These are phyloP conservation scores for Candida sp. DNA, from an alignment of 1,139 yeast genomes.

Conservation along the genomic window DNA sequence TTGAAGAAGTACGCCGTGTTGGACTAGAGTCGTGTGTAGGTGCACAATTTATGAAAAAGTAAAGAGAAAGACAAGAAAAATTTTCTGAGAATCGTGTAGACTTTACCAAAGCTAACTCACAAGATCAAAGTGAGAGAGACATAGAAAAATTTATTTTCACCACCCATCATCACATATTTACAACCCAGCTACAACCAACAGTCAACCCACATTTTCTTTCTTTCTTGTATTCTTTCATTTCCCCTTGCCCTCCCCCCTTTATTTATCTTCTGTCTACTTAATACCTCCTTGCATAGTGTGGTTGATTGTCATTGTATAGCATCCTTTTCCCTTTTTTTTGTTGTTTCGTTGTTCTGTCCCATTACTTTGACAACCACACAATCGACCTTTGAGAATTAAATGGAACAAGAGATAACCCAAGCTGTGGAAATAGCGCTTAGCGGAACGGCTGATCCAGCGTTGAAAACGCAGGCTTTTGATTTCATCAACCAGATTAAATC, in stretches of 20 bases:
- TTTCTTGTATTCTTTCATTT: neutral
- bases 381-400: conserved; percentile 22
- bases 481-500: conserved; percentile 78
- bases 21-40: conserved; percentile 21
- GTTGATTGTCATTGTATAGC: neutral
- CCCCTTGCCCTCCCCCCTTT: neutral
- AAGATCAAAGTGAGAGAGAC: neutral
- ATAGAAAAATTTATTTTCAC: neutral
- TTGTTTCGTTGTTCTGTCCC: neutral
- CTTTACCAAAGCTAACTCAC: neutral
- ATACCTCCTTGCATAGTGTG: neutral
- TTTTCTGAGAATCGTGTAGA: neutral
- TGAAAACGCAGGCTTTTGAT: conserved; percentile 85
- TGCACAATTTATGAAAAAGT: conserved; percentile 1
- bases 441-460: conserved; percentile 68
- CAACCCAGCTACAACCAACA: neutral
- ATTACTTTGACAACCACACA: conserved; percentile 1
- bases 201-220: neutral
- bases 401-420: conserved; percentile 91
- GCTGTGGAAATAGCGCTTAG: conserved; percentile 91
- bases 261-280: neutral
- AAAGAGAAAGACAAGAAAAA: neutral
- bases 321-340: neutral
- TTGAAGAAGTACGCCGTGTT: conserved; percentile 65
- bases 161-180: neutral